Evolutionary conservation across 768 basidiomycete species (phyloP).

Genomic region (Saitozyma sp.): DNA sequence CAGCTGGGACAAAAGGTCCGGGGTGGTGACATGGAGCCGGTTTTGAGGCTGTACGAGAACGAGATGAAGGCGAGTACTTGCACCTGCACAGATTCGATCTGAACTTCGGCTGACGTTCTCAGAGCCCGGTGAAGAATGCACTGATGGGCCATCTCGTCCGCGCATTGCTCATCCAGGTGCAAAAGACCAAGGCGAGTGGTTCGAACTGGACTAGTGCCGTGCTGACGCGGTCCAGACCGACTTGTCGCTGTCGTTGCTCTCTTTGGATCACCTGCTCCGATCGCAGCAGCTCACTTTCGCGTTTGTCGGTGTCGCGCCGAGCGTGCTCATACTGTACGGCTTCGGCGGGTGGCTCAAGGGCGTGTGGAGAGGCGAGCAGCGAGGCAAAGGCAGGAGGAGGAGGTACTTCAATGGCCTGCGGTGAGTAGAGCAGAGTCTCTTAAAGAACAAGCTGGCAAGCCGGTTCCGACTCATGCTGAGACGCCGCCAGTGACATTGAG

Average conservation of each 20-base stretch:
- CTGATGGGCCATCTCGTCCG: slow-evolving; percentile 77
- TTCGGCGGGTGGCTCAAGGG: slow-evolving; percentile 60
- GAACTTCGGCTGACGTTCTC: slow-evolving; percentile 9
- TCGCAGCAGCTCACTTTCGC: slow-evolving; percentile 95
- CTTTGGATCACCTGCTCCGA: slow-evolving; percentile 89
- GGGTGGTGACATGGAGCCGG: slow-evolving; percentile 79
- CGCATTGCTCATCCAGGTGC: slow-evolving; percentile 84
- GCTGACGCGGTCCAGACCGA: slow-evolving; percentile 65
- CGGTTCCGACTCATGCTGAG: not conserved
- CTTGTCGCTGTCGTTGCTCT: slow-evolving; percentile 81
- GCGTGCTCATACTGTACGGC: slow-evolving; percentile 74
- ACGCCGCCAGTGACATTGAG: slow-evolving; percentile 39
- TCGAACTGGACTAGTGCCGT: not conserved
- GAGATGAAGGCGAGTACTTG: slow-evolving; percentile 67
- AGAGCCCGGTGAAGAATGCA: slow-evolving; percentile 75
- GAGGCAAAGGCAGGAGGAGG: slow-evolving; percentile 55
- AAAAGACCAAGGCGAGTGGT: slow-evolving; percentile 83
- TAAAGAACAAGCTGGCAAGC: not conserved
- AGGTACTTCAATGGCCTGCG: slow-evolving; percentile 70
- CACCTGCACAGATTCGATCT: not conserved
- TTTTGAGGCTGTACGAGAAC: slow-evolving; percentile 83
- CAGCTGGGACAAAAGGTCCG: slow-evolving; percentile 67
- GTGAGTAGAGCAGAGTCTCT: slow-evolving; percentile 42
- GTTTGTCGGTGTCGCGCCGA: slow-evolving; percentile 93
- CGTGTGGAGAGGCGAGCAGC: slow-evolving; percentile 64